Conservation (phyloP, 2,329 filamentous ascomycete species). For the Calonectria naviculata region DNA sequence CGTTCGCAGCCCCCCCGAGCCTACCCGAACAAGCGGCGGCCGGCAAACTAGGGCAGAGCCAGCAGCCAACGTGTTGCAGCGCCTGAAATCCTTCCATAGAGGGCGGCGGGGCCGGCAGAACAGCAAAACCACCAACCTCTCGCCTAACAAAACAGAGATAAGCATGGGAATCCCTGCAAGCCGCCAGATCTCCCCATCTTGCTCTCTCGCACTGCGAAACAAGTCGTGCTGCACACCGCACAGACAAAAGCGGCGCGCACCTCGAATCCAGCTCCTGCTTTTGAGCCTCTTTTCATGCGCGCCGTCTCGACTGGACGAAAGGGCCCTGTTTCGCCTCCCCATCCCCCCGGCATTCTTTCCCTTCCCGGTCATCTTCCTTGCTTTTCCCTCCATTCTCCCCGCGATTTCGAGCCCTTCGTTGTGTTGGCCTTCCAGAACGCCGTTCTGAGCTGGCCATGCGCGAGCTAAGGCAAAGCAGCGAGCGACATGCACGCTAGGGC, state of each 20-base stretch:
- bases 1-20: background rate
- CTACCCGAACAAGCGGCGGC: background rate
- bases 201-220: background rate
- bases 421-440: slow-evolving; percentile 9
- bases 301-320: background rate
- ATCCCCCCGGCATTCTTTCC: background rate
- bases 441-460: slow-evolving; percentile 12
- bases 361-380: background rate
- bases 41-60: background rate
- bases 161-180: background rate
- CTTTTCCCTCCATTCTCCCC: background rate
- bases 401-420: background rate
- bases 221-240: background rate
- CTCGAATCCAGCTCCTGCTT: background rate
- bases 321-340: background rate
- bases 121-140: background rate
- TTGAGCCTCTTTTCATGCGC: background rate
- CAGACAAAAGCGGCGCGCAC: background rate
- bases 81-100: background rate
- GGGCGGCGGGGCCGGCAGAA: background rate
- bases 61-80: background rate
- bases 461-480: slow-evolving; percentile 7
- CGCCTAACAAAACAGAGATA: slow-evolving; percentile 1
- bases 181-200: background rate
- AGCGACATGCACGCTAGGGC: background rate